Evolutionary conservation across 108 stramenopile genomes (phyloP).

Genomic region (Nitzschia sp.): DNA sequence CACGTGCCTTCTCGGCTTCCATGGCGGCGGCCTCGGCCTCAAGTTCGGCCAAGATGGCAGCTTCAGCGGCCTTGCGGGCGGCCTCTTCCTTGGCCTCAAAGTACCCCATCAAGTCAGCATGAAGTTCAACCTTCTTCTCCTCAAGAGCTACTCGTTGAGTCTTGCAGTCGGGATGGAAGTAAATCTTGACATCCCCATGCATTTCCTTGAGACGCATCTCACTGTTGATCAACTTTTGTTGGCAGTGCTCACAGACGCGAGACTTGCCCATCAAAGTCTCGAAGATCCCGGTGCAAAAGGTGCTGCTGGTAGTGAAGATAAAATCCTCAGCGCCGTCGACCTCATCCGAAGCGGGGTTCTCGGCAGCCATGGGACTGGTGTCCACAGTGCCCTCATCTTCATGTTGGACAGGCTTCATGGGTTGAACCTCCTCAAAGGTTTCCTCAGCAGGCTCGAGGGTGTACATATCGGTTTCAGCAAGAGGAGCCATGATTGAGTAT

Average conservation of each 20-base stretch:
- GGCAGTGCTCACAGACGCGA: slow-evolving; percentile 12
- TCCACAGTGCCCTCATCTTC: slow-evolving; percentile 3
- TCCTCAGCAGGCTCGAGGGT: background rate
- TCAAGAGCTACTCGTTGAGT: background rate
- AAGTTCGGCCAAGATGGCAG: background rate
- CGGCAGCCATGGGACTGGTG: background rate
- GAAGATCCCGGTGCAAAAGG: slow-evolving; percentile 10
- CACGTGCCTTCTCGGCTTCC: slow-evolving; percentile 5
- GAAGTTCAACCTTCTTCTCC: slow-evolving; percentile 10
- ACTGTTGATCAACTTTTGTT: slow-evolving; percentile 8
- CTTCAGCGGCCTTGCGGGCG: background rate
- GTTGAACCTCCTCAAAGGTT: slow-evolving; percentile 3
- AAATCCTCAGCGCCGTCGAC: background rate
- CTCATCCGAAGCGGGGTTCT: background rate
- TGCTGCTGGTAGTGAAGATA: background rate
- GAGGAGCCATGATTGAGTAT: slow-evolving; percentile 11
- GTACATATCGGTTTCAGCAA: background rate
- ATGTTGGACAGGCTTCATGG: background rate
- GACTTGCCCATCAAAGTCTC: slow-evolving; percentile 4
- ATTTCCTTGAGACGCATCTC: slow-evolving; percentile 12
- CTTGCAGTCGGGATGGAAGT: slow-evolving; percentile 20
- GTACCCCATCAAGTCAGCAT: slow-evolving; percentile 6
- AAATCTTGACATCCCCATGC: slow-evolving; percentile 12
- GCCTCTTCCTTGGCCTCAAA: slow-evolving; percentile 8
- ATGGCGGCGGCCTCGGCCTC: background rate